Evolutionary conservation across 129 eudicot species (phyloP).

Genomic region (Apium graveolens): DNA sequence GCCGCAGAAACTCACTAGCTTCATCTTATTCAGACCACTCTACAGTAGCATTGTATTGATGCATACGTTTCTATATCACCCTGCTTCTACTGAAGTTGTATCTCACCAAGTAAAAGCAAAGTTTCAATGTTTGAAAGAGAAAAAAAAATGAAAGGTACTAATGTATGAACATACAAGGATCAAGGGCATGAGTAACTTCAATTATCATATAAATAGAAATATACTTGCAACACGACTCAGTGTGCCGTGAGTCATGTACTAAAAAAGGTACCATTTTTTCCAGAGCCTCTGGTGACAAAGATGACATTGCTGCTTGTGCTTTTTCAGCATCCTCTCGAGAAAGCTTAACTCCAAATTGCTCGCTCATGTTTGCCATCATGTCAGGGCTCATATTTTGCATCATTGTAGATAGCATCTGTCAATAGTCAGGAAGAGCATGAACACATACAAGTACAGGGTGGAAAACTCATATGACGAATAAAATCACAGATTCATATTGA

Average conservation of each 20-base stretch:
- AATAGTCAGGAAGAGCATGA: slow-evolving; percentile 8
- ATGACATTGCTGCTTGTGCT: slow-evolving; percentile 97
- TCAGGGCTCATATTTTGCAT: slow-evolving; percentile 95
- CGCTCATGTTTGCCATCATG: slow-evolving; percentile 94
- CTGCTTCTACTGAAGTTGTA: background rate
- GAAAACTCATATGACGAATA: background rate
- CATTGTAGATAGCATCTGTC: slow-evolving; percentile 91
- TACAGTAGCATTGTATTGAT: background rate
- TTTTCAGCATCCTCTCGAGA: slow-evolving; percentile 88
- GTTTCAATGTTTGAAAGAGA: background rate
- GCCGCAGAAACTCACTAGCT: background rate
- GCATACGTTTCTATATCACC: background rate
- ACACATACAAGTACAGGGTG: background rate
- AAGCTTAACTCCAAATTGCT: slow-evolving; percentile 83
- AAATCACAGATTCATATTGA: background rate
- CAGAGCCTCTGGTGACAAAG: slow-evolving; percentile 77
- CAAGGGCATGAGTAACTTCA: background rate
- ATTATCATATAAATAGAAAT: background rate
- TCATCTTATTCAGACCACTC: no score
- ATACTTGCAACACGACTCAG: background rate
- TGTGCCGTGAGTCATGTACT: background rate
- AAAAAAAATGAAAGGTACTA: background rate
- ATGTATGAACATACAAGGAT: background rate
- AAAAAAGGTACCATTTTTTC: slow-evolving; percentile 64
- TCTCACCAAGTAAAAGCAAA: background rate